Conservation (phyloP, 805 yeast genomes). For the Starmerella riodocensis region DNA sequence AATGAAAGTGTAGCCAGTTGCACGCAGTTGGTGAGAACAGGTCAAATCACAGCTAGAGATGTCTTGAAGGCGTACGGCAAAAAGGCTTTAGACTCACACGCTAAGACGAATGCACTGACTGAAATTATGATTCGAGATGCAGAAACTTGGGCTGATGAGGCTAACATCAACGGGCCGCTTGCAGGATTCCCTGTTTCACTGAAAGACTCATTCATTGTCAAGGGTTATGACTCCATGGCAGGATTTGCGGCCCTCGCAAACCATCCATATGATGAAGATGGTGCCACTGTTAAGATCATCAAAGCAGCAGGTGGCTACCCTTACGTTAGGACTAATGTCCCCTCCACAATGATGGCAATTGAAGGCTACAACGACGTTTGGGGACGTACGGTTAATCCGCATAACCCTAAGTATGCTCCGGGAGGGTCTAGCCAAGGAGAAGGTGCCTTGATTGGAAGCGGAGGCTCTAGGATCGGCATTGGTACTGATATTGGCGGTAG, state of each 20-base stretch:
- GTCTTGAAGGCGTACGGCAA: constrained; percentile 53
- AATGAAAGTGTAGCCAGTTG: constrained; percentile 33
- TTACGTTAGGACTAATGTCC: constrained; percentile 43
- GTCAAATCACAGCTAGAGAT: constrained; percentile 37
- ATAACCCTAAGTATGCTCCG: constrained; percentile 33
- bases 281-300: constrained; percentile 33
- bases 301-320: constrained; percentile 44
- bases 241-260: constrained; percentile 35
- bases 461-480: constrained; percentile 40
- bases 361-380: constrained; percentile 43
- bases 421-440: constrained; percentile 49
- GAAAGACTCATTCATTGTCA: constrained; percentile 42
- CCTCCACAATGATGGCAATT: constrained; percentile 43
- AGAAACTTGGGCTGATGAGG: constrained; percentile 42
- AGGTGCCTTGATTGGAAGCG: constrained; percentile 35
- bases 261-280: constrained; percentile 32
- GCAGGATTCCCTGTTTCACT: constrained; percentile 54
- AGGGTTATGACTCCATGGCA: constrained; percentile 40
- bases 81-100: constrained; percentile 50
- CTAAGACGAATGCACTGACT: constrained; percentile 42
- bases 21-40: constrained; percentile 34
- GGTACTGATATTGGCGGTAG: constrained; percentile 49
- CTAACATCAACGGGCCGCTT: constrained; percentile 44
- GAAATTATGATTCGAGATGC: constrained; percentile 56
- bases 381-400: constrained; percentile 41